Percentiles rank a stretch among this genome's conserved stretches.
Evolutionary conservation across 805 yeast genomes (phyloP).

Genomic region (Candida nemodendra): DNA sequence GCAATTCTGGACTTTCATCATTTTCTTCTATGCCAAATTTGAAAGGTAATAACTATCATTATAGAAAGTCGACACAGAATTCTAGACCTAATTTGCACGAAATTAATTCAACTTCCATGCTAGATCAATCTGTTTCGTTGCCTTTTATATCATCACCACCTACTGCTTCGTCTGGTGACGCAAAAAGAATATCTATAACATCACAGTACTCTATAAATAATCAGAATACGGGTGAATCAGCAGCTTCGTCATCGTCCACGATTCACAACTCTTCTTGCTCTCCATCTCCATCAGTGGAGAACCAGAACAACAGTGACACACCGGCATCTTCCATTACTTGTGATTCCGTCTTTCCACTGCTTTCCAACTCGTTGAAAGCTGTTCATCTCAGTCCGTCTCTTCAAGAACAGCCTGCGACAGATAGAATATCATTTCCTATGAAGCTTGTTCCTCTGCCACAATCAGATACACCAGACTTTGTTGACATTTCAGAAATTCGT

Average conservation of each 20-base stretch:
- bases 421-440: neutral
- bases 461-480: neutral
- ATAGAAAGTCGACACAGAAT: neutral
- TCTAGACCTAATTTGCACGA: neutral
- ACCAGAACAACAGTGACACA: slow-evolving; percentile 13
- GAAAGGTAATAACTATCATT: slow-evolving; percentile 6
- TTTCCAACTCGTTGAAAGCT: neutral
- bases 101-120: neutral
- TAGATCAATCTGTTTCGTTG: neutral
- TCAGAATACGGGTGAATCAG: slow-evolving; percentile 13
- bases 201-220: slow-evolving; percentile 14
- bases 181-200: slow-evolving; percentile 7
- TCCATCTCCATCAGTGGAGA: slow-evolving; percentile 23
- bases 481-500: neutral
- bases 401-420: neutral
- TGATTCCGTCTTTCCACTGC: slow-evolving; percentile 6
- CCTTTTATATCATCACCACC: slow-evolving; percentile 1
- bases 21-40: slow-evolving; percentile 16
- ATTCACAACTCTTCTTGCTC: slow-evolving; percentile 18
- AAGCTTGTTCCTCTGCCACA: neutral
- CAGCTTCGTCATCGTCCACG: slow-evolving; percentile 16
- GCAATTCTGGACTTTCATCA: neutral
- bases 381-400: neutral
- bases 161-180: neutral
- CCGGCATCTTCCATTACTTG: slow-evolving; percentile 23